Base-by-base conservation (phyloP, 805 yeast species). In the Schwanniomyces sp. region DNA sequence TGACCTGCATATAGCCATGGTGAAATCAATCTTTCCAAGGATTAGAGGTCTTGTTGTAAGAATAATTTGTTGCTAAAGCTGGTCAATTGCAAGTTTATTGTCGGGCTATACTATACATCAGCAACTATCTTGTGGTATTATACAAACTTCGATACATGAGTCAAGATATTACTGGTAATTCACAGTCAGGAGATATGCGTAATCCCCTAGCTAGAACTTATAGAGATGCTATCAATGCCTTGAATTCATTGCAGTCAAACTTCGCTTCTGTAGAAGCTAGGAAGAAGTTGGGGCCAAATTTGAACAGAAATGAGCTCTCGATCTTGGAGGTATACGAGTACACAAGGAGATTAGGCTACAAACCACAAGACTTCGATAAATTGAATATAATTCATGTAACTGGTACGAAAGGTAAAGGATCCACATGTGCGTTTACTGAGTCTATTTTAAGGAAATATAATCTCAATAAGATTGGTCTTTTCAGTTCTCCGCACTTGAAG, bases 401-500 rank as follows among this genome's bases (percentile, higher is more conserved):
- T 0, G 99, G 99, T 17, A 94, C 99, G 1, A 94, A 94, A 64
- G 99, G 99, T 11, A 94, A 94, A 69, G 99, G 99, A 1, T 91
- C 97, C 0, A 92, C 98, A 0, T 92, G 97, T 67, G 97, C 99
- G 0, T 94, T 94, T 62, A 81, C 91, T 2, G 88, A 88, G 58
- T 82, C 94, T 2, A 89, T 95, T 34, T 66, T 95, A 51, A 60
- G 67, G 7, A 89, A 89, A 61, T 89, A 89, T 58, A 70, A 67
- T 25, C 69, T 85, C 46, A 63, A 67, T 16, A 89, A 88, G 64
- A 79, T 91, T 44, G 99, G 99, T 0, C 75, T 94, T n/a, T 94
- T 88, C 63, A 91, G 98, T 1, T 89, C 97, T 1, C 99, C 99
- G 1, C 99, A 94, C 68, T 78, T 94, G 66, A 90, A 86, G 66